Evolutionary conservation across 192 early-diverging fungal species (phyloP), one percentile per base, ranked within the genome.

Genomic region (Funneliformis geosporum): DNA sequence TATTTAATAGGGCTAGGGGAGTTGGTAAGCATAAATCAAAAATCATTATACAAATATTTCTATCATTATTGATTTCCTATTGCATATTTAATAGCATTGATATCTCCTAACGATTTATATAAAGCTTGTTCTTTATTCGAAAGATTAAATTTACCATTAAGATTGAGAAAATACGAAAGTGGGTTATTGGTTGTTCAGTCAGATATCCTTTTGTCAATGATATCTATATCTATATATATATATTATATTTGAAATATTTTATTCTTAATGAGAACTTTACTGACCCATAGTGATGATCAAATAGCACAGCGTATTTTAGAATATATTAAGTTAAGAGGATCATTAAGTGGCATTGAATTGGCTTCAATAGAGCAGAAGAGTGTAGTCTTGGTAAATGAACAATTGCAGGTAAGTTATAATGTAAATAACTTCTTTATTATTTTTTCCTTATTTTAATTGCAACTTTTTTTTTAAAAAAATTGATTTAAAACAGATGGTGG

Each of bases 1-100:
- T 99, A 59, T 97, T 95, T 82, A 99, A 99, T 82, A 91, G 96
- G 5, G 97, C 96, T 8, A 91, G 97, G 65, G 96, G 96, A 10
- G 92, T 92, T 76, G 91, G 91, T 91, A 86, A 69, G 86, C 82
- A 33, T 7, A 50, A 18, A 55, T 5, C 18, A 55, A 16, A 21
- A 5, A 5, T 18, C 5, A 55, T 55, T 18, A 16, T 55, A 4
- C 50, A 55, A 44, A 44, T 14, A 55, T 18, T 55, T 16, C 2
- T 50, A 18, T 33, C 60, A 38, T 65, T 47, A 61, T 60, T 23
- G 25, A 25, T 46, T 23, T 42, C 25, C 12, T 70, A 60, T 59
- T 77, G 5, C 1, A 2, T 46, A 27, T 44, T 60, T 25, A 25
- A n/a, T 83, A 84, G 93, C 95, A 27, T 88, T 97, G 11, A 93